Evolutionary conservation across 2,329 filamentous ascomycete species (phyloP).

Genomic region (Pseudocercospora macadamiae): DNA sequence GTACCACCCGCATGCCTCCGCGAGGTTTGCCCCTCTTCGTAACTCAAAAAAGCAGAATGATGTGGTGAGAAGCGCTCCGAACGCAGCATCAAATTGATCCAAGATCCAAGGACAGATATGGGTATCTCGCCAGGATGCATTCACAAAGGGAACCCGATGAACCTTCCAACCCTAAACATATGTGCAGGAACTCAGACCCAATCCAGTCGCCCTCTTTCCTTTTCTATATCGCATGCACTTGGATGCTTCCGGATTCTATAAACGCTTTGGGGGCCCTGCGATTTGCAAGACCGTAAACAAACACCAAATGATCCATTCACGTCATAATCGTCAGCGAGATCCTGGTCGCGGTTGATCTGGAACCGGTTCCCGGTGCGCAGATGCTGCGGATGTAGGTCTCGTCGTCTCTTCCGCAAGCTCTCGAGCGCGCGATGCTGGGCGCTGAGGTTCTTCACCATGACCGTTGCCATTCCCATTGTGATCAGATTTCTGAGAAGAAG

Average conservation of each 20-base stretch:
- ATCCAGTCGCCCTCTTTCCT: background rate
- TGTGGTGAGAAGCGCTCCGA: conserved; percentile 12
- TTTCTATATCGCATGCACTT: conserved; percentile 1
- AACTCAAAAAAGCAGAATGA: background rate
- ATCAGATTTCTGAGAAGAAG: conserved; percentile 15
- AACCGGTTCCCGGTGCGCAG: conserved; percentile 18
- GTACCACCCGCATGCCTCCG: background rate
- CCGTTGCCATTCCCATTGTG: conserved; percentile 9
- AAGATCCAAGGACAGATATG: conserved; percentile 9
- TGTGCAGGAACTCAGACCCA: conserved; percentile 11
- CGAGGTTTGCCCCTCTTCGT: background rate
- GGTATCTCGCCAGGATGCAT: conserved; percentile 17
- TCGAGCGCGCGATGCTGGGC: conserved; percentile 14
- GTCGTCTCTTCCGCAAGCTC: conserved; percentile 9
- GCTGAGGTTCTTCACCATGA: conserved; percentile 12
- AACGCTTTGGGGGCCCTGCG: background rate
- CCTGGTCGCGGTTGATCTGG: conserved; percentile 24
- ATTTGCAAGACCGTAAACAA: background rate
- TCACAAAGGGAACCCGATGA: background rate
- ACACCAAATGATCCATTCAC: background rate
- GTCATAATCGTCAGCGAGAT: conserved; percentile 24
- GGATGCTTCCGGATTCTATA: conserved; percentile 10
- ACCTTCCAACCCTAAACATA: conserved; percentile 12
- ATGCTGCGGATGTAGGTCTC: conserved; percentile 13
- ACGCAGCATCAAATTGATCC: conserved; percentile 15